Base-by-base conservation (phyloP, 129 eudicot species). In the Erigeron canadensis region DNA sequence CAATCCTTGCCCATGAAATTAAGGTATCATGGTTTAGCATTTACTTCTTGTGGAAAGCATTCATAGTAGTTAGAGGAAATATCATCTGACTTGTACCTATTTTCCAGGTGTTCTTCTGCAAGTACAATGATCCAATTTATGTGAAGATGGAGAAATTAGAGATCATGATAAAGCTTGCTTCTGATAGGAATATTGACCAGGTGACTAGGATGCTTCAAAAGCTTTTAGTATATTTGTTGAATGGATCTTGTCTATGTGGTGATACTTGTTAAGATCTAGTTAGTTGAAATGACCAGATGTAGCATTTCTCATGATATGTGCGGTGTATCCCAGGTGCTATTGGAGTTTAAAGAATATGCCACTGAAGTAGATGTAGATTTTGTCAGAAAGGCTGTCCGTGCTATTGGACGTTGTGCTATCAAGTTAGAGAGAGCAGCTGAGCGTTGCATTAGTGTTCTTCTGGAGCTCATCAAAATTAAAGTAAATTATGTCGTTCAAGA, bases 301-400 rank as follows among this genome's bases (percentile, higher is more conserved):
- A 23, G 63, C 2, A 13, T 18, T 5, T 13, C 66, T 71, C 46
- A 67, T 55, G n/a, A 21, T 71, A 58, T 54, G 43, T 10, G 41
- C 58, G 55, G 65, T 23, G 21, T 71, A 43, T 71, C 60, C 50
- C 83, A 94, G 99, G 99, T 94, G 19, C 82, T 94, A 18, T 79
- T 94, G 88, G 99, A 94, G 85, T 94, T 94, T 76, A 94, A 94
- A 87, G 99, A 94, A 62, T 94, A 94, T 73, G 97, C 99, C 53
- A 94, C 99, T 18, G 99, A 94, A 78, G 99, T 94, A 42, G 99
- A 94, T 80, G 97, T 94, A n/a, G 99, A 94, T 76, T 94, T 94
- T 84, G 99, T 94, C 44, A 86, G 99, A 73, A 94, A 88, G 75
- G 99, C 99, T 61, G 99, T 94, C 28, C 97, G 99, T 84, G 99